Base-by-base conservation (phyloP, 2,329 filamentous ascomycete genomes). In the Diaporthe australafricana region DNA sequence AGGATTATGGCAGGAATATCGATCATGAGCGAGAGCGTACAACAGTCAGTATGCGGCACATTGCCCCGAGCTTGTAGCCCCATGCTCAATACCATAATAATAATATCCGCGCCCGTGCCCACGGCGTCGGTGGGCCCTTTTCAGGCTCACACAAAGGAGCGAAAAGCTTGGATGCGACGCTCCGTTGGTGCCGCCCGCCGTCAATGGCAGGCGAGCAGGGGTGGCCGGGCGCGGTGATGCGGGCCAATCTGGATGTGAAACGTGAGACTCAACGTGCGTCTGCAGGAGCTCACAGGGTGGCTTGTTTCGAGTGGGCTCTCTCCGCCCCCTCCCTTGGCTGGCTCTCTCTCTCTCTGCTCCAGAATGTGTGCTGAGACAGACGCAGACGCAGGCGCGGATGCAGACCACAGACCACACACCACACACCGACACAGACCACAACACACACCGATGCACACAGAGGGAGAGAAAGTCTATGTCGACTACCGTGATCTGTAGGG, bases 181-280 rank as follows among this genome's bases (percentile, higher is more conserved):
- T 50, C 66, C 53, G 53, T 69, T 60, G 53, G 67, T 60, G 42
- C 66, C 66, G 52, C 66, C 66, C 42, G 45, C 66, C 66, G 53
- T 69, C 42, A 22, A 48, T 60, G 53, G 67, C 67, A 60, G 67
- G 67, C 25, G 67, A 69, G 67, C 67, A 69, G 67, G 67, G 67
- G 53, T 69, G 38, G 42, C 30, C 60, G 67, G 67, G 67, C 67
- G 67, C 27, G 42, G 67, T 45, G 53, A 35, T 60, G 67, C 67
- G 67, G 67, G 67, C 67, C 67, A 69, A 60, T 50, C 47, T 50
- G 47, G 47, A 69, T 60, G 67, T 69, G 67, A 69, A 69, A 69
- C 67, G 40, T 50, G 67, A 69, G 67, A 69, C 35, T 69, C 42
- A 69, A 68, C 50, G 52, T 69, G 35, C 53, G 38, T 40, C 42